These are phyloP conservation scores for Angomonas deanei DNA, from an alignment of 208 protist species.

Conservation along the genomic window DNA sequence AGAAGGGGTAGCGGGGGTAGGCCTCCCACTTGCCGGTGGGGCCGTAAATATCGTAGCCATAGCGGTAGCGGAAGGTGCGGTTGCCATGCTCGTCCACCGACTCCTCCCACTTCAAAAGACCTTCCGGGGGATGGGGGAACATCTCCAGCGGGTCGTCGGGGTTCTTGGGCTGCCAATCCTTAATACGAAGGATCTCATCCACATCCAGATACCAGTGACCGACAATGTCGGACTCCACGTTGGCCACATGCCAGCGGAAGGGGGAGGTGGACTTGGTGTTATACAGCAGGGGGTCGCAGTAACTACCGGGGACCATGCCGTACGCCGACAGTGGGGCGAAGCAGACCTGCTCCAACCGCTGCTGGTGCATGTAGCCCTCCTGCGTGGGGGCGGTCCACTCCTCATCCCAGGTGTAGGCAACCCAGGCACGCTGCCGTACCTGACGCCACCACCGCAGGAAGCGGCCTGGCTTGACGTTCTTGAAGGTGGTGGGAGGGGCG, in stretches of 20 bases:
- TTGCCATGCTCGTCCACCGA: conserved; percentile 87
- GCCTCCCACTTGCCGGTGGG: conserved; percentile 85
- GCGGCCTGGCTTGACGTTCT: conserved; percentile 81
- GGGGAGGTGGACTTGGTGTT: conserved; percentile 89
- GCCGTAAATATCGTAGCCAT: conserved; percentile 85
- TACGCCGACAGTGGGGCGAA: conserved; percentile 84
- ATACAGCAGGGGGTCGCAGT: conserved; percentile 88
- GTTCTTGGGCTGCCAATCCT: conserved; percentile 89
- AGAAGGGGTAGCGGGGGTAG: conserved; percentile 87
- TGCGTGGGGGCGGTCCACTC: conserved; percentile 67
- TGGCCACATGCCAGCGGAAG: conserved; percentile 85
- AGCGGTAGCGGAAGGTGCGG: conserved; percentile 88
- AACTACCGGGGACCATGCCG: conserved; percentile 85
- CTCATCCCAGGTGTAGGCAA: conserved; percentile 84
- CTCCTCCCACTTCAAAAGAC: conserved; percentile 84
- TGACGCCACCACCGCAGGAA: conserved; percentile 82
- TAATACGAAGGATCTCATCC: conserved; percentile 83
- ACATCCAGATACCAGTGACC: conserved; percentile 90
- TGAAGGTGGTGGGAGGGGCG: conserved; percentile 84
- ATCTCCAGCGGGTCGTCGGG: conserved; percentile 85
- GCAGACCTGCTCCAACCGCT: conserved; percentile 86
- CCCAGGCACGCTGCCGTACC: conserved; percentile 80
- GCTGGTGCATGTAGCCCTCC: conserved; percentile 84
- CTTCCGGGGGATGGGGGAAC: conserved; percentile 84
- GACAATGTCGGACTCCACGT: conserved; percentile 76